These are phyloP conservation scores for Cryptococcus neoformans DNA, from an alignment of 1,284 basidiomycete species.

Conservation along the genomic window DNA sequence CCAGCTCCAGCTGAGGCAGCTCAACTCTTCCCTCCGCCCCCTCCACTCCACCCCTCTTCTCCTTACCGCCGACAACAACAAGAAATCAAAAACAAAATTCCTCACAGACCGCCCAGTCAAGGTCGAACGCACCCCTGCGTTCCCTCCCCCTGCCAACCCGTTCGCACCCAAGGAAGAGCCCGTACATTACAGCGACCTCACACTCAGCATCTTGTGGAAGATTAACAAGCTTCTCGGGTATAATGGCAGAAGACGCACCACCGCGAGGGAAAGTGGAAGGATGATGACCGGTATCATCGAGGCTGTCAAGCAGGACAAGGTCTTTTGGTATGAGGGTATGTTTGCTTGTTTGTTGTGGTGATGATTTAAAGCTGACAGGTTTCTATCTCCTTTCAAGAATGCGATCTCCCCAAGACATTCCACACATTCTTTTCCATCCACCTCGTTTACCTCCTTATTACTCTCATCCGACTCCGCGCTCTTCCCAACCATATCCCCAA, in stretches of 20 bases:
- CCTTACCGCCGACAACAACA: background rate
- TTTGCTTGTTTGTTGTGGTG: constrained; percentile 1
- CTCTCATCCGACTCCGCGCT: constrained; percentile 81
- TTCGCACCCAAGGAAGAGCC: constrained; percentile 24
- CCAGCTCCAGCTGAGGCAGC: too few relatives aligned
- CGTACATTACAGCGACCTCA: constrained; percentile 32
- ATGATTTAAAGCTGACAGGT: background rate
- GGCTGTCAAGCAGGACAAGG: constrained; percentile 50
- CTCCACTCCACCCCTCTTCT: background rate
- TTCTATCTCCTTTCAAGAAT: background rate
- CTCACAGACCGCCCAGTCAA: constrained; percentile 14
- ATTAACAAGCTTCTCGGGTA: constrained; percentile 55
- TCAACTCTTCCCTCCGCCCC: background rate
- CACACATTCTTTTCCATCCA: constrained; percentile 98
- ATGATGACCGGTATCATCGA: constrained; percentile 56
- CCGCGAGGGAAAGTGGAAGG: constrained; percentile 54
- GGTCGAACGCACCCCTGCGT: constrained; percentile 25
- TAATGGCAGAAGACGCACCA: constrained; percentile 53
- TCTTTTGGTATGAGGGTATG: constrained; percentile 52
- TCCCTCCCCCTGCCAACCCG: constrained; percentile 40
- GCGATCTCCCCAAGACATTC: constrained; percentile 70
- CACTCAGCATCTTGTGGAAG: constrained; percentile 34
- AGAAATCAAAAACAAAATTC: constrained; percentile 8
- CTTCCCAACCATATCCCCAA: constrained; percentile 56
- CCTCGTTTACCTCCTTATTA: constrained; percentile 88